These are phyloP conservation scores for Dittrichia graveolens DNA, from an alignment of 129 eudicot species.

Conservation along the genomic window DNA sequence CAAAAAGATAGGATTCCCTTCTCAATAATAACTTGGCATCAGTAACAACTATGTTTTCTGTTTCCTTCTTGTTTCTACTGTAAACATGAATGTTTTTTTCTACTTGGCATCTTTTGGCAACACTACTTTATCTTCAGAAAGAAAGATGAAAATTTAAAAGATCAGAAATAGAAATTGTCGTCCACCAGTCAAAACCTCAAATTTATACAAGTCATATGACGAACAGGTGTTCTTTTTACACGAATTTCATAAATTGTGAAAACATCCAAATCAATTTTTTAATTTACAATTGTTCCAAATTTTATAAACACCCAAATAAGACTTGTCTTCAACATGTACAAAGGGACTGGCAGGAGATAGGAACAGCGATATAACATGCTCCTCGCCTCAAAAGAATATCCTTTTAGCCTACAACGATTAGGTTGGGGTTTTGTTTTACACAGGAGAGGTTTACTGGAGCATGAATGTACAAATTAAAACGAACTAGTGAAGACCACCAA, in stretches of 20 bases:
- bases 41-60: constrained; percentile 13
- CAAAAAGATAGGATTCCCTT: constrained; percentile 5
- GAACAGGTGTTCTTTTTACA: constrained; percentile 12
- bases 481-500: background rate
- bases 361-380: background rate
- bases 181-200: constrained; percentile 10
- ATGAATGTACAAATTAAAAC: background rate
- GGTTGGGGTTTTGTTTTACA: background rate
- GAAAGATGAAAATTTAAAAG: background rate
- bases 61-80: constrained; percentile 11
- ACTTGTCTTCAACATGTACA: no score
- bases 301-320: background rate
- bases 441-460: background rate
- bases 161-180: background rate
- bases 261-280: constrained; percentile 17
- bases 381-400: background rate
- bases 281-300: background rate
- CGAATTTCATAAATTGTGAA: background rate
- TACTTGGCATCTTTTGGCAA: background rate
- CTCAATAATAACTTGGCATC: background rate
- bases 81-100: background rate
- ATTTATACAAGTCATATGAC: background rate
- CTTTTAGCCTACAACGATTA: background rate
- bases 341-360: no score
- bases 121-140: constrained; percentile 2